Evolutionary conservation across 106 monocot genomes (phyloP).

Genomic region (Hemerocallis citrina): DNA sequence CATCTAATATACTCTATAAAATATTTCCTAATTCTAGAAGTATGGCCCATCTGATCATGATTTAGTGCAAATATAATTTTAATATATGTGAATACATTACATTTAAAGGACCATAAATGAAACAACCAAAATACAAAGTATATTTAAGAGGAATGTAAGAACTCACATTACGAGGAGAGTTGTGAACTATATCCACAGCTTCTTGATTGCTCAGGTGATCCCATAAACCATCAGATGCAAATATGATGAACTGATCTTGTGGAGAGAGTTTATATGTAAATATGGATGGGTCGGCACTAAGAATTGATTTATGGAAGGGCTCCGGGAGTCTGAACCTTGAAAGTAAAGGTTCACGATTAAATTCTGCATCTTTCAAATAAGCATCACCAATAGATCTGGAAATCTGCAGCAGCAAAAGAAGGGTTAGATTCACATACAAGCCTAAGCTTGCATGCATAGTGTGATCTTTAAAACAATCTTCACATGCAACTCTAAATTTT

Average conservation of each 20-base stretch:
- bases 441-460: too few species aligned
- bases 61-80: neutral
- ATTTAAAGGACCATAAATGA: neutral
- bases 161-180: conserved; percentile 45
- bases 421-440: too few species aligned
- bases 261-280: conserved; percentile 36
- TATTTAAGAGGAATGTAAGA: neutral
- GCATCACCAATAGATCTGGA: conserved; percentile 77
- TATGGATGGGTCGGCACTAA: conserved; percentile 65
- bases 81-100: neutral
- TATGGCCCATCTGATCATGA: too few species aligned
- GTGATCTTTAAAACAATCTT: too few species aligned
- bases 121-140: neutral
- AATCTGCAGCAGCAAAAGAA: too few species aligned
- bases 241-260: conserved; percentile 69
- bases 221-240: conserved; percentile 84
- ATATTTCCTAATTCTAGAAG: too few species aligned
- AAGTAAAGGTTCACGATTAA: conserved; percentile 54
- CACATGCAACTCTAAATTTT: too few species aligned
- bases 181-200: conserved; percentile 53
- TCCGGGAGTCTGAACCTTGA: conserved; percentile 35
- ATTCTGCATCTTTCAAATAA: conserved; percentile 65
- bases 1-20: too few species aligned
- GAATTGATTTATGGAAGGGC: conserved; percentile 44
- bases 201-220: conserved; percentile 67